Percentiles rank a stretch among this genome's conserved stretches.
Conservation (phyloP, 495 filamentous ascomycete genomes). For the Xylaria scruposa region DNA sequence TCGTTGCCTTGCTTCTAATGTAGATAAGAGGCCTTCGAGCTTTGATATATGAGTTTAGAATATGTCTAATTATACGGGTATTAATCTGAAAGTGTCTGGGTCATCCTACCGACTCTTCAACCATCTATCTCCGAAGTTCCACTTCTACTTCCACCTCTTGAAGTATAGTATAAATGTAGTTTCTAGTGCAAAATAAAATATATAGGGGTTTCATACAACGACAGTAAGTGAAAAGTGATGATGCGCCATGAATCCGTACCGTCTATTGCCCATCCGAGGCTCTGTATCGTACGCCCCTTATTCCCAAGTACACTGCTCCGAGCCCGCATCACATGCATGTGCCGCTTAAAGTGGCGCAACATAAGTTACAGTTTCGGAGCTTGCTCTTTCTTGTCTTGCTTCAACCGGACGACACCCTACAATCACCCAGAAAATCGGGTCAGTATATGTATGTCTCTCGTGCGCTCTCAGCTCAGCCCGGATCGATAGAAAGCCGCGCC, state of each 20-base stretch:
- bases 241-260: slow-evolving; percentile 16
- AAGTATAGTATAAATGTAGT: not conserved
- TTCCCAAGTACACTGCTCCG: not conserved
- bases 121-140: not conserved
- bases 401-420: slow-evolving; percentile 61
- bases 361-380: slow-evolving; percentile 35
- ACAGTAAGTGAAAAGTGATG: not conserved
- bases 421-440: not conserved
- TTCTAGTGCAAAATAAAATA: not conserved
- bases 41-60: no score
- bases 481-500: not conserved
- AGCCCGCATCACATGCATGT: not conserved
- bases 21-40: no score
- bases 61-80: not conserved
- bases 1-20: not conserved
- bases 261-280: not conserved
- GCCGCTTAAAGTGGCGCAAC: not conserved
- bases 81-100: not conserved
- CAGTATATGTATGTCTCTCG: not conserved
- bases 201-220: not conserved
- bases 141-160: not conserved
- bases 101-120: not conserved
- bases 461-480: not conserved
- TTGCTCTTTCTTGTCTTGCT: slow-evolving; percentile 39
- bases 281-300: not conserved